Conservation (phyloP, 352 stramenopile species). For the Vaucheria bursata region DNA sequence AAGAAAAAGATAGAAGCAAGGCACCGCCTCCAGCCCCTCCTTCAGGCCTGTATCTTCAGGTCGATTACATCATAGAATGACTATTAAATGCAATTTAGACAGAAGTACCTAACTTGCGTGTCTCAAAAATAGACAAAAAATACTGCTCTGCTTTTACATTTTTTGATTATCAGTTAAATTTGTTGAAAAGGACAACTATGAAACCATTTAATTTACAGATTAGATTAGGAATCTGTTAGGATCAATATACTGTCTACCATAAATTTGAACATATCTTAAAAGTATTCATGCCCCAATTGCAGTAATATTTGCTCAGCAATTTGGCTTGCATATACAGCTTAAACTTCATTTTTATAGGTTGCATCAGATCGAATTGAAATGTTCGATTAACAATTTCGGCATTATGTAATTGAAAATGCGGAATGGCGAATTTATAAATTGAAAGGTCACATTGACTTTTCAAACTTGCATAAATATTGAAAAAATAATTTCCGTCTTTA, state of each 20-base stretch:
- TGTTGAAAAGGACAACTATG: not conserved
- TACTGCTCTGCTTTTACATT: not conserved
- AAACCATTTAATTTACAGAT: not conserved
- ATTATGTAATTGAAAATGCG: not conserved
- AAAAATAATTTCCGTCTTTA: not conserved
- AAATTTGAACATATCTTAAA: no score
- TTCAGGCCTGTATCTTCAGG: constrained; percentile 14
- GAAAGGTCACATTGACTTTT: not conserved
- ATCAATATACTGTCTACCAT: not conserved
- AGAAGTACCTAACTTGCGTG: not conserved
- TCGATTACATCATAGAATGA: no score
- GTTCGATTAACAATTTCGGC: not conserved
- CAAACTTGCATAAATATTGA: not conserved
- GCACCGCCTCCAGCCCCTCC: constrained; percentile 10
- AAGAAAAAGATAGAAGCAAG: constrained; percentile 2
- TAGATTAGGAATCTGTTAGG: not conserved
- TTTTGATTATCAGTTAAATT: not conserved
- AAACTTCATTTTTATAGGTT: no score
- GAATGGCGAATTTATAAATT: not conserved
- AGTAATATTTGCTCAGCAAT: no score
- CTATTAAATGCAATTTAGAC: not conserved
- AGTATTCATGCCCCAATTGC: no score
- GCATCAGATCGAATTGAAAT: not conserved
- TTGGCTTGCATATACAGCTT: no score
- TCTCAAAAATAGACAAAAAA: not conserved